Evolutionary conservation across 2,329 filamentous ascomycete species (phyloP).

Genomic region (Stromatinia cepivora): DNA sequence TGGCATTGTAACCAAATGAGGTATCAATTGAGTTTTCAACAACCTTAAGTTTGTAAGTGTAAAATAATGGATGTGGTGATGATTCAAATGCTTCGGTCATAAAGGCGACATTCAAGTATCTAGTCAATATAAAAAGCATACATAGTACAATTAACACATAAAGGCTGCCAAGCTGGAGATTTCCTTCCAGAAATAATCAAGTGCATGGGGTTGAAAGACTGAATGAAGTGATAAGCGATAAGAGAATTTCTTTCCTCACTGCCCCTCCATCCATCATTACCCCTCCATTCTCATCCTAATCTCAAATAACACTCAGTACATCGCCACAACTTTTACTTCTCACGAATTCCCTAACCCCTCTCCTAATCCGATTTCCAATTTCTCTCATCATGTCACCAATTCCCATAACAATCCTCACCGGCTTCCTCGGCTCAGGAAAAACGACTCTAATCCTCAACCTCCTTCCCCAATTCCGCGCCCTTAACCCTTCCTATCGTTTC

Average conservation of each 20-base stretch:
- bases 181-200: background rate
- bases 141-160: background rate
- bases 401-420: constrained; percentile 91
- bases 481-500: constrained; percentile 75
- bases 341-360: background rate
- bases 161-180: background rate
- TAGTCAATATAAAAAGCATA: background rate
- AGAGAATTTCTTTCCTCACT: constrained; percentile 14
- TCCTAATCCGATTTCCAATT: background rate
- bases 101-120: too few relatives aligned
- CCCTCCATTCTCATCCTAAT: background rate
- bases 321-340: background rate
- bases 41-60: background rate
- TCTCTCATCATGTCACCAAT: constrained; percentile 51
- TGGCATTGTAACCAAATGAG: background rate
- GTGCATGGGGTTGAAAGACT: background rate
- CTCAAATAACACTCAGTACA: background rate
- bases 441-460: constrained; percentile 95
- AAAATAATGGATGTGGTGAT: background rate
- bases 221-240: constrained; percentile 14
- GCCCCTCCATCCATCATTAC: constrained; percentile 11
- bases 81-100: rapidly evolving
- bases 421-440: constrained; percentile 94
- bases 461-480: constrained; percentile 79
- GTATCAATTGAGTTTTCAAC: background rate